Conservation (phyloP, 495 filamentous ascomycete species). For the Daldinia grandis region DNA sequence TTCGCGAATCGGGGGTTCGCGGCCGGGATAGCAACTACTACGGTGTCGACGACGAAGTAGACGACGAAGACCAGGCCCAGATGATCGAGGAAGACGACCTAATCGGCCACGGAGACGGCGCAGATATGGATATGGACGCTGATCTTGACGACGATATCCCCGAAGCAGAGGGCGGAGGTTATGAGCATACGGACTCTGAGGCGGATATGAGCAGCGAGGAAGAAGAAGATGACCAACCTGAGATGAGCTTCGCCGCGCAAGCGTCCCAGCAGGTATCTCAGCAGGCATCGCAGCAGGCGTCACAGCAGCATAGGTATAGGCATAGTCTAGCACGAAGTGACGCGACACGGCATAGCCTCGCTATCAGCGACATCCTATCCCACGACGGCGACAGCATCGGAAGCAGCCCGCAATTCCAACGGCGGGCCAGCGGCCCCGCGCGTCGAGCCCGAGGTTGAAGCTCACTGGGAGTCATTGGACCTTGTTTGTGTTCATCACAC, state of each 20-base stretch:
- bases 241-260: slow-evolving; percentile 44
- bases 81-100: slow-evolving; percentile 65
- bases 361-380: slow-evolving; percentile 60
- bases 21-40: slow-evolving; percentile 52
- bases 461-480: neutral
- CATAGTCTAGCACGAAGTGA: slow-evolving; percentile 50
- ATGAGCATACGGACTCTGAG: slow-evolving; percentile 88
- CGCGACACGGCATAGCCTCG: slow-evolving; percentile 58
- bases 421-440: slow-evolving; percentile 24
- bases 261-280: slow-evolving; percentile 14
- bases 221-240: slow-evolving; percentile 53
- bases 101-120: slow-evolving; percentile 44
- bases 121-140: slow-evolving; percentile 62
- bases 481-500: slow-evolving; percentile 9
- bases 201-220: slow-evolving; percentile 62
- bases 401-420: slow-evolving; percentile 54
- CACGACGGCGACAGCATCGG: slow-evolving; percentile 58
- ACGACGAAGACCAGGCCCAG: slow-evolving; percentile 57
- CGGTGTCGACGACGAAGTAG: slow-evolving; percentile 55
- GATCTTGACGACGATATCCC: slow-evolving; percentile 74
- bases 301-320: slow-evolving; percentile 26
- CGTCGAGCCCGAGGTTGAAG: slow-evolving; percentile 34
- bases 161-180: slow-evolving; percentile 65
- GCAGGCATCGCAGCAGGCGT: slow-evolving; percentile 21
- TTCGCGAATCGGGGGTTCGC: slow-evolving; percentile 59